phyloP scores from a whole-genome alignment of 768 basidiomycete genomes.

The Leccinellum luteum region DNA sequence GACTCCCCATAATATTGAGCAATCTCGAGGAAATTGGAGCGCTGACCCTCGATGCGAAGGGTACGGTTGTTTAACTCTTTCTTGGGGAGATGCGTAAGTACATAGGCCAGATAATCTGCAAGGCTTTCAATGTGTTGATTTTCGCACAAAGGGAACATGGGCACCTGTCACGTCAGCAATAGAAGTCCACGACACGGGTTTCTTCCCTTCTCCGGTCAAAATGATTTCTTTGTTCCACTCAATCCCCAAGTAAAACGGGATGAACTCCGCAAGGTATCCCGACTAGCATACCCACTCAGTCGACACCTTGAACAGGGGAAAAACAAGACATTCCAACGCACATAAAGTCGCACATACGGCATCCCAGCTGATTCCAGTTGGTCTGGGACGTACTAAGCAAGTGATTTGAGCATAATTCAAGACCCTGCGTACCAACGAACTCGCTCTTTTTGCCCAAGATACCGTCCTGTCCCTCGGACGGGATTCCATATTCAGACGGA shows the following conservation, averaged over 20 bases:
- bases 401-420: not conserved
- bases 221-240: constrained; percentile 13
- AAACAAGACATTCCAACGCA: constrained; percentile 5
- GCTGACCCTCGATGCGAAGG: constrained; percentile 20
- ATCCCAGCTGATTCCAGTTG: constrained; percentile 14
- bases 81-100: constrained; percentile 17
- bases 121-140: not conserved
- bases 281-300: constrained; percentile 4
- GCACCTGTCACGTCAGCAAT: constrained; percentile 22
- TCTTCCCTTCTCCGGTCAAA: constrained; percentile 21
- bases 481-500: constrained; percentile 29
- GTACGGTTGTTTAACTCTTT: constrained; percentile 10
- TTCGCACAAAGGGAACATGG: not conserved
- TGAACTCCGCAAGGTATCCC: constrained; percentile 24
- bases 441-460: constrained; percentile 15
- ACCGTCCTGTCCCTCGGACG: constrained; percentile 21
- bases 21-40: constrained; percentile 7
- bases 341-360: constrained; percentile 21
- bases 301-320: not conserved
- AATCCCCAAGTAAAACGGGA: constrained; percentile 23
- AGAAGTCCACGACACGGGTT: constrained; percentile 24
- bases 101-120: constrained; percentile 20
- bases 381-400: not conserved
- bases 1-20: constrained; percentile 7
- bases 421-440: constrained; percentile 13